Conservation (phyloP, 2,329 filamentous ascomycete species). For the Amauroascus niger region DNA sequence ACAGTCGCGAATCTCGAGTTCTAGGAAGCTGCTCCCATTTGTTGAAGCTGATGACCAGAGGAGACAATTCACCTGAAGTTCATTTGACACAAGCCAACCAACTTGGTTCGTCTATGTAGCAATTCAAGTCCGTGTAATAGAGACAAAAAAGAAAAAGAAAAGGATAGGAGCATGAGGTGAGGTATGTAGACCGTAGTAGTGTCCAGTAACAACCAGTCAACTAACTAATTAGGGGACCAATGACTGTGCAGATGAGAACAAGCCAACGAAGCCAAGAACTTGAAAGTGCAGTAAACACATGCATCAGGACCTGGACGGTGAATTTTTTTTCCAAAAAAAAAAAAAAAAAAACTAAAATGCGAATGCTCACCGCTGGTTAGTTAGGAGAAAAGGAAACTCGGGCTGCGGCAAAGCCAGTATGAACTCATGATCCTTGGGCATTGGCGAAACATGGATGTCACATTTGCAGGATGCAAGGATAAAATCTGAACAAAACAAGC, state of each 20-base stretch:
- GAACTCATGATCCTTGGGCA: constrained; percentile 1
- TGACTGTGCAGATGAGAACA: background rate
- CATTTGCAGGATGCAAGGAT: constrained; percentile 10
- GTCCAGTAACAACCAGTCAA: too few species aligned
- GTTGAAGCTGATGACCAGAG: too few species aligned
- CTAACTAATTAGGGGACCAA: background rate
- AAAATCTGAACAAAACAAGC: background rate
- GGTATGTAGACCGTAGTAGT: too few species aligned
- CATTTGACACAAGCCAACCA: too few species aligned
- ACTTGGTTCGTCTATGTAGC: too few species aligned
- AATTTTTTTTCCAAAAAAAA: background rate
- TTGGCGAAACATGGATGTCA: constrained; percentile 3
- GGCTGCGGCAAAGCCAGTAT: background rate
- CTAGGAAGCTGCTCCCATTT: too few species aligned
- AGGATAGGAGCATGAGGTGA: too few species aligned
- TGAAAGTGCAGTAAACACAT: background rate
- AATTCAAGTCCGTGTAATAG: too few species aligned
- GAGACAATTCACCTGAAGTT: too few species aligned
- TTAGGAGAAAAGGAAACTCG: background rate
- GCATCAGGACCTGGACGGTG: constrained; percentile 1
- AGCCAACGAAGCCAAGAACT: background rate
- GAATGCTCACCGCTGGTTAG: constrained; percentile 5
- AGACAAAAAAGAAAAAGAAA: too few species aligned
- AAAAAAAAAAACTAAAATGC: background rate
- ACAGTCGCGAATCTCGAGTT: too few species aligned